These are phyloP conservation scores for Zygosaccharomyces pseudobailii DNA, from an alignment of 1,139 yeast species.

Conservation along the genomic window DNA sequence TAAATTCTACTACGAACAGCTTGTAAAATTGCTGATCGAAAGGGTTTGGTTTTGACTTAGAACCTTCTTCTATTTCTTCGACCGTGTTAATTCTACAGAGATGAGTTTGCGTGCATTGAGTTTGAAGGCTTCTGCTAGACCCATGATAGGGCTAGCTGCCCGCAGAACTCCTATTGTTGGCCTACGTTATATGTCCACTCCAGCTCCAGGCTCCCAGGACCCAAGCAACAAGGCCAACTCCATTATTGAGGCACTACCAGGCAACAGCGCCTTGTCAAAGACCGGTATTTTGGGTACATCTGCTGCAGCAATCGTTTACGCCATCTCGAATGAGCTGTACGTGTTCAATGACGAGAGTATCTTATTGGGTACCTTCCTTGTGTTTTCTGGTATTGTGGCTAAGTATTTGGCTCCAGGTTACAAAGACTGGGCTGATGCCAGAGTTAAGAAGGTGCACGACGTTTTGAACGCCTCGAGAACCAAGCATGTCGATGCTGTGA, in stretches of 20 bases:
- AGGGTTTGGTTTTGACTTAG: not conserved
- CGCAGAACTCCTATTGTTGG: conserved; percentile 40
- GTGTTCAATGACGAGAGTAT: conserved; percentile 93
- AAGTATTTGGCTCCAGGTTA: conserved; percentile 92
- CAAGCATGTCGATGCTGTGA: conserved; percentile 87
- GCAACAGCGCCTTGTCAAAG: conserved; percentile 81
- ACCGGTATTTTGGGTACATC: conserved; percentile 94
- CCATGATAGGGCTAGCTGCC: conserved; percentile 21
- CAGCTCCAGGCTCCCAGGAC: conserved; percentile 59
- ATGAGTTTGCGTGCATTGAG: conserved; percentile 34
- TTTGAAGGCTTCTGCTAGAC: conserved; percentile 27
- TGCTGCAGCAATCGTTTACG: conserved; percentile 90
- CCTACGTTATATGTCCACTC: conserved; percentile 47
- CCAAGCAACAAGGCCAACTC: conserved; percentile 91
- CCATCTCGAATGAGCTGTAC: conserved; percentile 87
- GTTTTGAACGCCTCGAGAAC: conserved; percentile 84
- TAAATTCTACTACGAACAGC: not conserved
- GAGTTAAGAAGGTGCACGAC: conserved; percentile 76
- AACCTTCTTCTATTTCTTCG: not conserved
- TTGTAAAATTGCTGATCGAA: not conserved
- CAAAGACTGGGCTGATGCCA: conserved; percentile 91
- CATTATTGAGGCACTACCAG: conserved; percentile 89
- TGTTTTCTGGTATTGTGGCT: conserved; percentile 69
- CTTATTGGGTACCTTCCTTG: conserved; percentile 72
- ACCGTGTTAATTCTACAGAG: not conserved